Evolutionary conservation across 768 basidiomycete species (phyloP).

Genomic region (Amyloporia xantha): DNA sequence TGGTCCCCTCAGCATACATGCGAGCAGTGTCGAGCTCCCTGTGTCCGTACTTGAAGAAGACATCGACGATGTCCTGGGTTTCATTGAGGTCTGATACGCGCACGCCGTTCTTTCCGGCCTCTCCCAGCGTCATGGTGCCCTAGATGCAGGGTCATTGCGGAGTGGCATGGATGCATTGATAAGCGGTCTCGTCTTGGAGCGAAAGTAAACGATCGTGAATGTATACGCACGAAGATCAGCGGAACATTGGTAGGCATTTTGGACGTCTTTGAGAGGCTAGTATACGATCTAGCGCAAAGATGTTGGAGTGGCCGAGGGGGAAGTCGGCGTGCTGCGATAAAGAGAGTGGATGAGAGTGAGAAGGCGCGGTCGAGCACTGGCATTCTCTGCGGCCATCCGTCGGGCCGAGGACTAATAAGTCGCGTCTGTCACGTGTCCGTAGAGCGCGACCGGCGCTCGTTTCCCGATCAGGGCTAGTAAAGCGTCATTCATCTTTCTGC

Average conservation of each 20-base stretch:
- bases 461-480: not conserved
- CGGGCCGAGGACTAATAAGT: not conserved
- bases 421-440: conserved; percentile 5
- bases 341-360: not conserved
- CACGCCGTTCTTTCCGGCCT: conserved; percentile 34
- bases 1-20: conserved; percentile 45
- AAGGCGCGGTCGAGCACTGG: not conserved
- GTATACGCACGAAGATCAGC: conserved; percentile 30
- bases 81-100: conserved; percentile 29
- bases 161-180: not conserved
- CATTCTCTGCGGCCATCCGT: not conserved
- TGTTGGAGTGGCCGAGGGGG: not conserved
- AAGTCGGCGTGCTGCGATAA: not conserved
- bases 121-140: conserved; percentile 47
- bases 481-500: not conserved
- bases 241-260: conserved; percentile 30
- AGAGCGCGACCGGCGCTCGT: not conserved
- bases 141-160: conserved; percentile 10
- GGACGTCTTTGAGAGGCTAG: too few species aligned
- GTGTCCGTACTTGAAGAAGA: conserved; percentile 36
- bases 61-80: conserved; percentile 39
- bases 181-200: not conserved
- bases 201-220: not conserved
- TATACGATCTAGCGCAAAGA: not conserved
- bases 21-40: conserved; percentile 47